A percentile compares a stretch with the other conserved stretches of the same genome.
These are phyloP conservation scores for Diplotaxis tenuifolia DNA, from an alignment of 345 rosid species.

Conservation along the genomic window DNA sequence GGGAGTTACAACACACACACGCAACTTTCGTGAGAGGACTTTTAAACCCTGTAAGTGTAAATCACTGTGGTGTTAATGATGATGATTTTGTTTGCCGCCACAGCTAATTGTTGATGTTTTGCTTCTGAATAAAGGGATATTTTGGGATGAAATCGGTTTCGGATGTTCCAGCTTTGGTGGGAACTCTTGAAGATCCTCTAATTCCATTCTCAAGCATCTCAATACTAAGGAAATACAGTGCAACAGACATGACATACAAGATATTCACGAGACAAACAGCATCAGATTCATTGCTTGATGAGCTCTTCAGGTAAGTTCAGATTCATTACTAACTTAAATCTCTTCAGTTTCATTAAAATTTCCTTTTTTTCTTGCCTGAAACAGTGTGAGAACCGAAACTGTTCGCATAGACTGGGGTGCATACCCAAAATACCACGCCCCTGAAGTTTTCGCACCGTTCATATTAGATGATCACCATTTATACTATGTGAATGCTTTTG, in stretches of 20 bases:
- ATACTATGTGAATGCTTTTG: constrained; percentile 89
- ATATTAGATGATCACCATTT: constrained; percentile 68
- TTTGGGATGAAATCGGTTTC: constrained; percentile 60
- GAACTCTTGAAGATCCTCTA: constrained; percentile 71
- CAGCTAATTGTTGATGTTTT: constrained; percentile 21
- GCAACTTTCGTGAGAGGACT: constrained; percentile 92
- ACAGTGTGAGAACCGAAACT: constrained; percentile 65
- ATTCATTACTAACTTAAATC: not conserved
- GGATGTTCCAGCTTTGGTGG: constrained; percentile 76
- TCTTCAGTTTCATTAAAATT: not conserved
- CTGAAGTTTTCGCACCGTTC: constrained; percentile 85
- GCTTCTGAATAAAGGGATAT: constrained; percentile 50
- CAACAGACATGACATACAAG: constrained; percentile 67
- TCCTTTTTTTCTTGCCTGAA: not conserved
- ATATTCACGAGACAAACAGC: constrained; percentile 63
- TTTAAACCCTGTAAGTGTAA: constrained; percentile 68
- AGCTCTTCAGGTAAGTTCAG: constrained; percentile 71
- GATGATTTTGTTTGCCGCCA: constrained; percentile 1
- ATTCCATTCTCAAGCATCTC: constrained; percentile 86
- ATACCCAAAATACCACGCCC: constrained; percentile 81
- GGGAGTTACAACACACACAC: constrained; percentile 85
- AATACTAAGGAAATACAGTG: constrained; percentile 53
- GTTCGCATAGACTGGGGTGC: constrained; percentile 88
- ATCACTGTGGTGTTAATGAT: not conserved
- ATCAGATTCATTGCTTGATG: constrained; percentile 66